A percentile compares a stretch with the other conserved stretches of the same genome.
These are phyloP conservation scores for Yamadazyma diddensiae DNA, from an alignment of 1,139 yeast species.

Conservation along the genomic window DNA sequence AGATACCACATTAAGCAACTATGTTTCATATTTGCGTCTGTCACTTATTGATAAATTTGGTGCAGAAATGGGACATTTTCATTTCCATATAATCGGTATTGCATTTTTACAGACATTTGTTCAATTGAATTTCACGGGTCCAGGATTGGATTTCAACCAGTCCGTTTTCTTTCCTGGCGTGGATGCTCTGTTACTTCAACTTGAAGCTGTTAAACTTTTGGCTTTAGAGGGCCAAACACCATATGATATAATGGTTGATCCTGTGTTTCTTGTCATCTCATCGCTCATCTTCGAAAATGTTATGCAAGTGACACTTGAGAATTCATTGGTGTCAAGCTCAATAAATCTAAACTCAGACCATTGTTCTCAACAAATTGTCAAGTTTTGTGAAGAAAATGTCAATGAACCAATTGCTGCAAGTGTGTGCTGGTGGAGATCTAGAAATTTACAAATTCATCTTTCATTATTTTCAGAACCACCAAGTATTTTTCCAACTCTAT, in stretches of 20 bases:
- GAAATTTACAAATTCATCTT: constrained; percentile 61
- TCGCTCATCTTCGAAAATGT: constrained; percentile 51
- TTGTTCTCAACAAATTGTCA: constrained; percentile 11
- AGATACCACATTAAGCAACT: constrained; percentile 18
- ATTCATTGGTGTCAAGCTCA: constrained; percentile 26
- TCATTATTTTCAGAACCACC: constrained; percentile 62
- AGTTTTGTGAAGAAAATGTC: constrained; percentile 1
- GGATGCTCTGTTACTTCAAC: constrained; percentile 27
- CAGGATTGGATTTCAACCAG: constrained; percentile 45
- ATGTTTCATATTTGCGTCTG: constrained; percentile 16
- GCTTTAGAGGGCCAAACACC: constrained; percentile 61
- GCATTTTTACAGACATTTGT: constrained; percentile 65
- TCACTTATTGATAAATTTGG: constrained; percentile 15
- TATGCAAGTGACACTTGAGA: constrained; percentile 27
- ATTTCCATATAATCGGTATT: constrained; percentile 45
- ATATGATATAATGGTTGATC: constrained; percentile 56
- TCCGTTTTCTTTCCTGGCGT: constrained; percentile 30
- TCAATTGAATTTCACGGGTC: constrained; percentile 85
- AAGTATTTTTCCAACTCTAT: constrained; percentile 38
- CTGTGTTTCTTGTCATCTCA: constrained; percentile 49
- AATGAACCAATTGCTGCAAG: constrained; percentile 40
- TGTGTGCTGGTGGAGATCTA: constrained; percentile 69
- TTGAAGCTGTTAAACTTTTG: constrained; percentile 37
- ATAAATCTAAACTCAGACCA: constrained; percentile 20
- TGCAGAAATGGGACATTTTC: constrained; percentile 16